Conservation (phyloP, 2,329 filamentous ascomycete species). For the Beauveria australis region DNA sequence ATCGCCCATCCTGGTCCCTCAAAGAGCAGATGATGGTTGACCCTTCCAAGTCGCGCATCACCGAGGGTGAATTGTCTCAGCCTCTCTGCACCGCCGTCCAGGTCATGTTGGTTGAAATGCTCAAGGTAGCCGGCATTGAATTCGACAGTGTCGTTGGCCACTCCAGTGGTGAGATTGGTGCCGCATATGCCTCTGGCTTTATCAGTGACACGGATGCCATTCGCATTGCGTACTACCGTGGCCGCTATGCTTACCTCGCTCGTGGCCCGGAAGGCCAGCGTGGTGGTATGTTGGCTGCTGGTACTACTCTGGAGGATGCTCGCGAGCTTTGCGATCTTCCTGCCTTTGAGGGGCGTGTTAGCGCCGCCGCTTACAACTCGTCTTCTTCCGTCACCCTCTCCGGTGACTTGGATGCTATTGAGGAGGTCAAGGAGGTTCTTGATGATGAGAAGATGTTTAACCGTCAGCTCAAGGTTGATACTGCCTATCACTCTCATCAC, state of each 20-base stretch:
- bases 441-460: constrained; percentile 14
- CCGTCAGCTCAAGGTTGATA: constrained; percentile 16
- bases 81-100: constrained; percentile 24
- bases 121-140: constrained; percentile 22
- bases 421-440: constrained; percentile 12
- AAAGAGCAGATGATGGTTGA: constrained; percentile 17
- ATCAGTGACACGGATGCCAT: constrained; percentile 23
- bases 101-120: constrained; percentile 20
- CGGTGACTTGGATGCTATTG: constrained; percentile 15
- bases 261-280: constrained; percentile 9
- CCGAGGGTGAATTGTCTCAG: constrained; percentile 22
- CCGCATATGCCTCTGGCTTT: constrained; percentile 39
- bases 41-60: constrained; percentile 12
- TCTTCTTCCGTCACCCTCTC: constrained; percentile 17
- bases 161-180: constrained; percentile 42
- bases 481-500: constrained; percentile 14
- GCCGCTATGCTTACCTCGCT: constrained; percentile 7
- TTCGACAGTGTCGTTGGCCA: constrained; percentile 36
- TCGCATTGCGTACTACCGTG: constrained; percentile 17
- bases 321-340: constrained; percentile 12
- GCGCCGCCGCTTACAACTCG: constrained; percentile 19
- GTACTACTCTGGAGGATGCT: constrained; percentile 15
- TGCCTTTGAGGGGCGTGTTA: constrained; percentile 16
- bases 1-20: constrained; percentile 21
- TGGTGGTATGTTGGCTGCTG: constrained; percentile 17